Evolutionary conservation across 139 green algal species (phyloP).

Genomic region (Chlamydomonas incerta): DNA sequence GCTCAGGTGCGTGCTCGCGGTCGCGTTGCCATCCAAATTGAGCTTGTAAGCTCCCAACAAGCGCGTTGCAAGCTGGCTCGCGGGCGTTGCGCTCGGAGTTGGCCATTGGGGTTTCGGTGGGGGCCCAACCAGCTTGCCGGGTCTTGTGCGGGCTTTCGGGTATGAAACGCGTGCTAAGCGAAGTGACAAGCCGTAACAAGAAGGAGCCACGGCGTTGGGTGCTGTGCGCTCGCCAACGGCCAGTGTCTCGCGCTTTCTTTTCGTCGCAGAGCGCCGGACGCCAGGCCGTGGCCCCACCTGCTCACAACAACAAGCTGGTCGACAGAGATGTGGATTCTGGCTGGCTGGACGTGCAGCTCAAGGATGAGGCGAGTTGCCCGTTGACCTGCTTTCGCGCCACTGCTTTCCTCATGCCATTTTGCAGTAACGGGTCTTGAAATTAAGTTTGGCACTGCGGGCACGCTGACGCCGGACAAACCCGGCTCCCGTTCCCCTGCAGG

Average conservation of each 20-base stretch:
- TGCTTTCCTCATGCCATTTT: no score
- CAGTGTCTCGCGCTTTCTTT: not conserved
- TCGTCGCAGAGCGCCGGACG: not conserved
- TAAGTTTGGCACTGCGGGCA: no score
- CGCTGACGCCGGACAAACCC: no score
- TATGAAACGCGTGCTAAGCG: not conserved
- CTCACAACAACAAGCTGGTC: not conserved
- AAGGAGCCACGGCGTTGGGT: no score
- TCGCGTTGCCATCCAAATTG: not conserved
- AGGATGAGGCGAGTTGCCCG: not conserved
- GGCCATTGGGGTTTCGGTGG: no score
- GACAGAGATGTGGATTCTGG: constrained; percentile 21
- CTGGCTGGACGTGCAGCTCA: constrained; percentile 10
- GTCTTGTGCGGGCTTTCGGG: not conserved
- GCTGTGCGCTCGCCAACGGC: not conserved
- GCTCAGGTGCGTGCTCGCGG: not conserved
- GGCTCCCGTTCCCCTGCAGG: not conserved
- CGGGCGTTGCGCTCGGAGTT: no score
- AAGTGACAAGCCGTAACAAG: no score
- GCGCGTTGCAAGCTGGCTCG: no score
- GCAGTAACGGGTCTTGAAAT: no score
- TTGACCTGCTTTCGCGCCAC: no score
- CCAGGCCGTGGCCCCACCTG: not conserved
- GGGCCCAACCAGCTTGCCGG: no score
- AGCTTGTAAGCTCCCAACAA: not conserved